These are phyloP conservation scores for Pelargonium cotyledonis DNA, from an alignment of 441 rosid genomes.

Conservation along the genomic window DNA sequence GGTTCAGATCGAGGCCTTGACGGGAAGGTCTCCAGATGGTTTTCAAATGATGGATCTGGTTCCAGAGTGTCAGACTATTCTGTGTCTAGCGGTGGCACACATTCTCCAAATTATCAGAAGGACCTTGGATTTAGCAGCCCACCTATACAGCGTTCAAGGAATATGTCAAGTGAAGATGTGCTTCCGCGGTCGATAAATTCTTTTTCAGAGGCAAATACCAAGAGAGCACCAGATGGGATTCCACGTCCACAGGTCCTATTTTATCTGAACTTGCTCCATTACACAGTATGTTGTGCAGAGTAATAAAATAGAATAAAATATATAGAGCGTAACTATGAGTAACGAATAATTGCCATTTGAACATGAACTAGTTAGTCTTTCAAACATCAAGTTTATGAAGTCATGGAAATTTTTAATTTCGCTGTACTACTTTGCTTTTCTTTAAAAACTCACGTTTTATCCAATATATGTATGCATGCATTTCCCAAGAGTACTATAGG, in stretches of 20 bases:
- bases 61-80: slow-evolving; percentile 78
- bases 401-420: no score
- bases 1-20: slow-evolving; percentile 75
- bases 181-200: slow-evolving; percentile 24
- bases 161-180: slow-evolving; percentile 33
- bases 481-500: no score
- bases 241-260: slow-evolving; percentile 53
- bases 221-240: slow-evolving; percentile 38
- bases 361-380: no score
- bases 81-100: slow-evolving; percentile 60
- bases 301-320: no score
- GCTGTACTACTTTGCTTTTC: no score
- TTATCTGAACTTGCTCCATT: no score
- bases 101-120: slow-evolving; percentile 59
- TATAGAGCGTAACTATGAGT: no score
- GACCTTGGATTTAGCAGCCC: slow-evolving; percentile 57
- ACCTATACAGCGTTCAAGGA: slow-evolving; percentile 41
- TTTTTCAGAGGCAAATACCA: slow-evolving; percentile 36
- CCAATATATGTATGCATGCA: no score
- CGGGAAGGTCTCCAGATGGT: slow-evolving; percentile 68
- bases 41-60: slow-evolving; percentile 76
- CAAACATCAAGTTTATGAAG: no score
- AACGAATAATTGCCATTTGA: no score
- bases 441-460: no score
- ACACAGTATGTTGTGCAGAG: no score